Evolutionary conservation across 2,329 filamentous ascomycete species (phyloP).

Genomic region (Zarea fungicola): DNA sequence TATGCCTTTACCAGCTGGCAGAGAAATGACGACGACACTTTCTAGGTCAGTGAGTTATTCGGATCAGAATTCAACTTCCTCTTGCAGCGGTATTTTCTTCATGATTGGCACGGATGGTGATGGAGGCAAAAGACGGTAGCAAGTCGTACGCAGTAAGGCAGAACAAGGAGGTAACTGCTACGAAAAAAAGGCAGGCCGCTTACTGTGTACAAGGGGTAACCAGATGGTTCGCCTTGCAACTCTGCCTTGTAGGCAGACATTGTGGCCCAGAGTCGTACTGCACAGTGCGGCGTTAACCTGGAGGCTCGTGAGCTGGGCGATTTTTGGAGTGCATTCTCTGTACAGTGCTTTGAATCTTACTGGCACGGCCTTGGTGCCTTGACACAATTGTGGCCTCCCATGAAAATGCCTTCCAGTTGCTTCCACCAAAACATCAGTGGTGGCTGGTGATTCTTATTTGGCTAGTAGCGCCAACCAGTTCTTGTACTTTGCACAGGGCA

Average conservation of each 20-base stretch:
- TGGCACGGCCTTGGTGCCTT: not conserved
- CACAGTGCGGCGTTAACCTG: not conserved
- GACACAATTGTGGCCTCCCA: constrained; percentile 10
- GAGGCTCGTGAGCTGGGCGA: too few species aligned
- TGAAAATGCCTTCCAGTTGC: too few species aligned
- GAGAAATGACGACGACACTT: not conserved
- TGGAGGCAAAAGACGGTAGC: not conserved
- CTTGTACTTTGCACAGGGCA: too few species aligned
- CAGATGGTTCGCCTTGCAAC: constrained; percentile 1
- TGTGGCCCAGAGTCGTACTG: not conserved
- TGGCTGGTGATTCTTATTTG: too few species aligned
- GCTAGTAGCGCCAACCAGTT: too few species aligned
- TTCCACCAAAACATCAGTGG: too few species aligned
- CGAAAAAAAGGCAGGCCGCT: too few species aligned
- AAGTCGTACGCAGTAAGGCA: too few species aligned
- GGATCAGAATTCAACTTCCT: not conserved
- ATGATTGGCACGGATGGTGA: not conserved
- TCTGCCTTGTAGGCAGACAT: constrained; percentile 7
- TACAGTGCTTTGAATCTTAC: not conserved
- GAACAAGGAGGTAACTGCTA: too few species aligned
- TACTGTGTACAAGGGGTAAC: too few species aligned
- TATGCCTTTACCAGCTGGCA: constrained; percentile 4
- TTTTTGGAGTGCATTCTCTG: not conserved
- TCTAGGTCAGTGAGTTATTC: constrained; percentile 3
- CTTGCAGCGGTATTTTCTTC: constrained; percentile 3